Percentiles rank a stretch among this genome's conserved stretches.
These are phyloP conservation scores for Geotrichum histeridarum DNA, from an alignment of 1,139 yeast genomes.

Conservation along the genomic window DNA sequence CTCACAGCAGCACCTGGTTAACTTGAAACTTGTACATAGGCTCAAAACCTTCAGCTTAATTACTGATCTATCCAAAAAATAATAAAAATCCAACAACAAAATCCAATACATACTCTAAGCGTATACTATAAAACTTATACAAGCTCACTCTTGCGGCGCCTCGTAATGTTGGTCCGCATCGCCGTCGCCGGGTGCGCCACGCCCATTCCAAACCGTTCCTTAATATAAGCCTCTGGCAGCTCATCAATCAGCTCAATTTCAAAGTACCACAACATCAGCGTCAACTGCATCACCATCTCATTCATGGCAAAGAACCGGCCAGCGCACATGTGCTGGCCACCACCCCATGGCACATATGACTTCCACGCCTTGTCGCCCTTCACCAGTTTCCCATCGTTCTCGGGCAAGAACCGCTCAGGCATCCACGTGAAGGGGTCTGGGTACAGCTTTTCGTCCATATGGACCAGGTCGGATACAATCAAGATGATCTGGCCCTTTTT, in stretches of 20 bases:
- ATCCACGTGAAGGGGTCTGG: constrained; percentile 17
- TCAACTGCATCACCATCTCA: constrained; percentile 16
- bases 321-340: constrained; percentile 16
- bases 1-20: too few relatives aligned
- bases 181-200: constrained; percentile 12
- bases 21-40: too few relatives aligned
- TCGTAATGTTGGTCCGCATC: constrained; percentile 4
- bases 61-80: too few relatives aligned
- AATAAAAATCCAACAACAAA: too few relatives aligned
- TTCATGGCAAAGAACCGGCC: constrained; percentile 16
- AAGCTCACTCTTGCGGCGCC: neutral
- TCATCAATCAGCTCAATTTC: constrained; percentile 9
- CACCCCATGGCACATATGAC: constrained; percentile 16
- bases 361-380: constrained; percentile 12
- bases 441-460: constrained; percentile 14
- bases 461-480: constrained; percentile 13
- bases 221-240: constrained; percentile 12
- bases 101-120: too few relatives aligned
- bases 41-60: too few relatives aligned
- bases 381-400: constrained; percentile 3
- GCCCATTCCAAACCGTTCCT: constrained; percentile 16
- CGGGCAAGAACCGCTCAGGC: constrained; percentile 13
- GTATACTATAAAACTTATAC: neutral
- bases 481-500: constrained; percentile 15
- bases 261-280: constrained; percentile 13